Evolutionary conservation across 257 asterid genomes (phyloP), one percentile per base, ranked within the genome.

Genomic region (Linderniella brevidens): DNA sequence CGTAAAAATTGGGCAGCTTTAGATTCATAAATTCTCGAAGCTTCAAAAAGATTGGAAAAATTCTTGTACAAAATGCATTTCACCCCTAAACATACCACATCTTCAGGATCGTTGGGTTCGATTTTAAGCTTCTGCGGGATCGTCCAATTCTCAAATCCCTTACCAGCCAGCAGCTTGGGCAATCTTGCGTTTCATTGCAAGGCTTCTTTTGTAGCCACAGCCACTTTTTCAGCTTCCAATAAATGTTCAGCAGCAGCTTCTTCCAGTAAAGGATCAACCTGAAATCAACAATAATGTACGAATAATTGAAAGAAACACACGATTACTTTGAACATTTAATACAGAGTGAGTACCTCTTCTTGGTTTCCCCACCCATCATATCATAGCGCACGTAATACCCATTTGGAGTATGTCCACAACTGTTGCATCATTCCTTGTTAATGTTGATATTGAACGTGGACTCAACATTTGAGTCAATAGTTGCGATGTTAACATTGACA

Each of bases 211-310:
- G 98, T 77, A 61, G 96, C 94, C 66, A 70, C 79, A 20, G 96
- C 98, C 49, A 80, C 57, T 68, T 59, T 88, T 69, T 84, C 98
- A 66, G 94, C 98, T 77, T 88, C 98, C 52, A 72, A 57, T 58
- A 88, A 58, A 56, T 94, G 69, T 64, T 88, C 66, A 9, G 73
- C 80, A 52, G 50, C 17, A 50, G 49, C 87, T 61, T 82, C 93
- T 70, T n/a, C n/a, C n/a, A n/a, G n/a, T 65, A 56, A 58, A 69
- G 86, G 92, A 71, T 88, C 98, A 48, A 88, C 98, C 96, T 88
- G 76, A 46, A 68, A 59, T 57, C 55, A 62, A 63, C 54, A 58
- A 13, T 16, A 37, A 48, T 17, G 17, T 2, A 15, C 43, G 1
- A 40, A 19, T 11, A 45, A 15, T 9, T 14, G 16, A 8, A 18